Percentiles rank a stretch among this genome's conserved stretches.
Evolutionary conservation across 2,329 filamentous ascomycete genomes (phyloP).

Genomic region (Trichoderma hamatum): DNA sequence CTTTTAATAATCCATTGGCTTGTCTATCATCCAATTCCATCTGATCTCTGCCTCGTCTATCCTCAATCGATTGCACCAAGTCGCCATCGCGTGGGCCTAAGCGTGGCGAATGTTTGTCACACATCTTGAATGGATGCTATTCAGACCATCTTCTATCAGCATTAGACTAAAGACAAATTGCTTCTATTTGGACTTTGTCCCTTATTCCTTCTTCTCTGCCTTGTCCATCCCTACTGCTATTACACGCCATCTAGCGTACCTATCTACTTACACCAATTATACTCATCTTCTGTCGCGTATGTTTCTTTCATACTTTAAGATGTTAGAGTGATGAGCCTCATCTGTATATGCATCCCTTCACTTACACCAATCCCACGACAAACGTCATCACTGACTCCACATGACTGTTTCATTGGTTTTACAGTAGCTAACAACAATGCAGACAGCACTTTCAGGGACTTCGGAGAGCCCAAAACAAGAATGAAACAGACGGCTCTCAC

Average conservation of each 20-base stretch:
- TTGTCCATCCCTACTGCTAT: neutral
- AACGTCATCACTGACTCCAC: neutral
- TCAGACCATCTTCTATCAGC: neutral
- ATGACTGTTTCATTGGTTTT: neutral
- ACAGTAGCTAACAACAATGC: slow-evolving; percentile 15
- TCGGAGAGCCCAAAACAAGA: slow-evolving; percentile 57
- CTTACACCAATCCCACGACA: neutral
- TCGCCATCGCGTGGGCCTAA: neutral
- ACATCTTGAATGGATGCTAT: neutral
- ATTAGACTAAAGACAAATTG: neutral
- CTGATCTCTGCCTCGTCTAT: neutral
- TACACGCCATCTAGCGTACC: neutral
- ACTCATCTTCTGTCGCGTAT: neutral
- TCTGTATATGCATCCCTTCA: neutral
- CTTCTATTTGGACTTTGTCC: neutral
- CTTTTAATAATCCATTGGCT: neutral
- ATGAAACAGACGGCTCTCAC: slow-evolving; percentile 45
- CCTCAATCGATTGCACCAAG: neutral
- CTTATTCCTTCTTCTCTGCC: neutral
- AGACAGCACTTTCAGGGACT: slow-evolving; percentile 66
- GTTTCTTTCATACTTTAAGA: neutral
- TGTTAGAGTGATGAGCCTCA: neutral
- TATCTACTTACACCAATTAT: neutral
- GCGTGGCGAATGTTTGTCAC: neutral
- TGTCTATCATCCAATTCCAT: neutral